Base-by-base conservation (phyloP, 1,284 basidiomycete species). In the Salmacisia buchloeana region DNA sequence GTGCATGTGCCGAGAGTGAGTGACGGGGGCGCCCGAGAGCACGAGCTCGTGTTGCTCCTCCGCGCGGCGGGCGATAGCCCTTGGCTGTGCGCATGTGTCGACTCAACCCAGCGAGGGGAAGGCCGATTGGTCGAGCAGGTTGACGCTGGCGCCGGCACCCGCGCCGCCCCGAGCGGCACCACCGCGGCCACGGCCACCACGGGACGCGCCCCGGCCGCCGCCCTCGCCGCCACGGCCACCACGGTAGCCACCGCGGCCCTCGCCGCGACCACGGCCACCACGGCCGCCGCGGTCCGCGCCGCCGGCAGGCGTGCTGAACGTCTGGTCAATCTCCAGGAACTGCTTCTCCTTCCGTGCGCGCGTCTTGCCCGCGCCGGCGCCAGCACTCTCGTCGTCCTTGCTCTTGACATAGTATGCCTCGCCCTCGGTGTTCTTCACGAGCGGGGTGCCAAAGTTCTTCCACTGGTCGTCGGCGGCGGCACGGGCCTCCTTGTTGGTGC, bases 101-200 rank as follows among this genome's bases (percentile, higher is more conserved):
- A 60, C 43, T 72, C 70, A 75, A 58, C 69, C 69, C 33, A 78
- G 75, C 64, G 72, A 69, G 54, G 77, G 77, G 76, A 79, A 79
- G 39, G 77, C 77, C 59, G 68, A 67, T 66, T 74, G 61, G 70
- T 79, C 77, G 57, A 68, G 64, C 43, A 79, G 71, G 74, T 89
- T 64, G 83, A 85, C 58, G 81, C 85, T 68, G 85, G 89, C 69
- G 85, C 86, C 82, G 77, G 88, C 38, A 82, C 85, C 21, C n/a
- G 21, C 46, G 27, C 46, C 15, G 77, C 80, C 27, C 85, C 85
- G 9, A 78, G 77, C 13, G 82, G 82, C 61, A 81, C 83, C 58
- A 67, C 72, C 5, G 83, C 85, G 12, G 83, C 88, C 57, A 83
- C 85, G 77, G 59, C 70, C 69, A 63, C 66, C 65, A 63, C 68